These are phyloP conservation scores for Globisporangium okanoganense DNA, from an alignment of 352 stramenopile genomes.

Conservation along the genomic window DNA sequence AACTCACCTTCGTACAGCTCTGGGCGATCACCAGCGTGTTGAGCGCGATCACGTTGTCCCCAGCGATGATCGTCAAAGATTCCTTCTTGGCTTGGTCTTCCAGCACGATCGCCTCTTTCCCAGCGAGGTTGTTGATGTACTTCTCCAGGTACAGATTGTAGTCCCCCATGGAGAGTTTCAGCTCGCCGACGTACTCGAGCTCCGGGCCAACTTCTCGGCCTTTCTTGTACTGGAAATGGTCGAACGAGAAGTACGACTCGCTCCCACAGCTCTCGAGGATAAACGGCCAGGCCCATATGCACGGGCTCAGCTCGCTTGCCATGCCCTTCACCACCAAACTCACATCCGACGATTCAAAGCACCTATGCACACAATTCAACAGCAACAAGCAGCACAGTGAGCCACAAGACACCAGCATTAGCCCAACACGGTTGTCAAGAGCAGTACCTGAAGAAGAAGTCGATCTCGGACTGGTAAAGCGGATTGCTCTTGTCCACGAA, in stretches of 20 bases:
- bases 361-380: slow-evolving; percentile 23
- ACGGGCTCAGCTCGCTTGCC: slow-evolving; percentile 74
- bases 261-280: slow-evolving; percentile 74
- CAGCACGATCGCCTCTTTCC: slow-evolving; percentile 61
- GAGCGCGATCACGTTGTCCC: slow-evolving; percentile 73
- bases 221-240: slow-evolving; percentile 73
- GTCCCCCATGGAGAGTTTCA: slow-evolving; percentile 64
- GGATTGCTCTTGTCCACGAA: slow-evolving; percentile 43
- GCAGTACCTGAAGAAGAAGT: slow-evolving; percentile 60
- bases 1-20: slow-evolving; percentile 56
- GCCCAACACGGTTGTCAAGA: too few relatives aligned
- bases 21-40: slow-evolving; percentile 68
- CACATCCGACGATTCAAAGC: slow-evolving; percentile 75
- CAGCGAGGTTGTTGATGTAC: slow-evolving; percentile 52
- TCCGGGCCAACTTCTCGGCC: slow-evolving; percentile 41
- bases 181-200: slow-evolving; percentile 64
- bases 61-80: slow-evolving; percentile 52
- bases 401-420: too few relatives aligned
- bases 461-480: slow-evolving; percentile 58
- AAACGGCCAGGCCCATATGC: slow-evolving; percentile 80
- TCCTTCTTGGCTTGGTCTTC: slow-evolving; percentile 73
- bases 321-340: slow-evolving; percentile 79
- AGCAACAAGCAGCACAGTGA: not conserved
- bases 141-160: slow-evolving; percentile 79
- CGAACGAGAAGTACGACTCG: slow-evolving; percentile 67